Evolutionary conservation across 495 filamentous ascomycete genomes (phyloP).

Genomic region (Xylaria bambusicola): DNA sequence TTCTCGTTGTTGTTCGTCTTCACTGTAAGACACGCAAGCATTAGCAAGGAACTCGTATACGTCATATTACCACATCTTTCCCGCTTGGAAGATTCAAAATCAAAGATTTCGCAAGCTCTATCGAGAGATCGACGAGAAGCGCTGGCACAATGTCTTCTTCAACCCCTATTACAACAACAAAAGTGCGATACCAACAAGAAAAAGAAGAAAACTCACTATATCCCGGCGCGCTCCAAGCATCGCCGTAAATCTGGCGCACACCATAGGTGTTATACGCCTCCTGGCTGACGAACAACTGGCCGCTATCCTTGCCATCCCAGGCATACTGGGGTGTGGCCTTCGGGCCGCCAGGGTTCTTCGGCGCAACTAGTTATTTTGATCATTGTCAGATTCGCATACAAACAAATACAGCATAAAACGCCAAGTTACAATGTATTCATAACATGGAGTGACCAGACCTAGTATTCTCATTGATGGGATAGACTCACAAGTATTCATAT

Average conservation of each 20-base stretch:
- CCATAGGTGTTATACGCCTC: constrained; percentile 50
- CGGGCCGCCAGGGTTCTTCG: constrained; percentile 47
- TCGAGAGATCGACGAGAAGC: too few relatives aligned
- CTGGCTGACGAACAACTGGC: constrained; percentile 55
- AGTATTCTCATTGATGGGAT: too few relatives aligned
- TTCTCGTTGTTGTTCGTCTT: constrained; percentile 54
- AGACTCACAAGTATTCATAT: constrained; percentile 19
- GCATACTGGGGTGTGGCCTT: constrained; percentile 43
- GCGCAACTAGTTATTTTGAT: constrained; percentile 35
- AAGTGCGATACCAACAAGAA: constrained; percentile 22
- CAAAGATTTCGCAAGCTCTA: background rate
- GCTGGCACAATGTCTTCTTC: too few relatives aligned
- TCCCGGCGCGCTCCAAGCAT: constrained; percentile 29
- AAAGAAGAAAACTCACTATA: constrained; percentile 5
- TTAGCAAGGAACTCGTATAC: background rate
- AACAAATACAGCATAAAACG: too few relatives aligned
- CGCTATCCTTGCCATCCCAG: constrained; percentile 56
- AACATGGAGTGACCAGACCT: too few relatives aligned
- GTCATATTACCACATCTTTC: background rate
- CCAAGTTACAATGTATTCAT: too few relatives aligned
- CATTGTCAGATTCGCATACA: too few relatives aligned
- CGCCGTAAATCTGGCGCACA: constrained; percentile 54
- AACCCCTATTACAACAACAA: background rate
- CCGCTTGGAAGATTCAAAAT: background rate
- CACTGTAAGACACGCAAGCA: too few relatives aligned